phyloP scores from a whole-genome alignment of 768 basidiomycete genomes.

The Mrakia gelida region DNA sequence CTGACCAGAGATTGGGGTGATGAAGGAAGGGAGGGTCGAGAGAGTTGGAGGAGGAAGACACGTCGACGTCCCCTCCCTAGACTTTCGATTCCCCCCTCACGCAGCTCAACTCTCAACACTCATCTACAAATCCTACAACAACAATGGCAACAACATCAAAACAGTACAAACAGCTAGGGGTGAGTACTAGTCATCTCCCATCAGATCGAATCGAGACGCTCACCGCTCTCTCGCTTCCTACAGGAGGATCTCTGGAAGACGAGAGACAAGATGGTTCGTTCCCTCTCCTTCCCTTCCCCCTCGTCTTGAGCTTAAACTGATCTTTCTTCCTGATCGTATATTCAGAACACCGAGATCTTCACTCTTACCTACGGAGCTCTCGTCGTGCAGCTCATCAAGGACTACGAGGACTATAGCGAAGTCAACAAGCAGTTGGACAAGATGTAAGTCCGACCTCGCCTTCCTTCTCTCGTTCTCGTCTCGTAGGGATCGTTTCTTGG shows the following conservation, averaged over 20 bases:
- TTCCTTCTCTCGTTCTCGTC: not conserved
- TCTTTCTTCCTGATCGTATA: not conserved
- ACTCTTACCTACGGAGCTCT: conserved; percentile 94
- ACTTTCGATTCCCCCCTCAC: not conserved
- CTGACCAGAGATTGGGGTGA: not conserved
- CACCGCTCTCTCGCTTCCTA: not conserved
- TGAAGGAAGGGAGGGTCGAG: not conserved
- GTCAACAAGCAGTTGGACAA: conserved; percentile 86
- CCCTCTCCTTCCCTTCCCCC: conserved; percentile 12
- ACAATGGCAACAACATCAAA: conserved; percentile 34
- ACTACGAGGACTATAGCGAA: conserved; percentile 95
- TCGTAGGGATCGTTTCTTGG: too few relatives aligned
- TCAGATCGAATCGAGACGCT: too few relatives aligned
- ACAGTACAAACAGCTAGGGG: conserved; percentile 46
- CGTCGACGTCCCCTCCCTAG: not conserved
- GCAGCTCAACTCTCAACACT: not conserved
- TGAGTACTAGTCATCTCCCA: conserved; percentile 30
- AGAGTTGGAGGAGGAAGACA: not conserved
- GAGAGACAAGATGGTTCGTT: conserved; percentile 85
- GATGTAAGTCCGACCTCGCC: conserved; percentile 45
- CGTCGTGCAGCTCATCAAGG: conserved; percentile 96
- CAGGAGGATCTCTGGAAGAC: conserved; percentile 91
- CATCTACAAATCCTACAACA: not conserved
- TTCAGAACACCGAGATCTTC: conserved; percentile 92
- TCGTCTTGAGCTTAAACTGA: not conserved